Conservation (phyloP, 192 early-diverging fungal species). For the Mortierella alpina region DNA sequence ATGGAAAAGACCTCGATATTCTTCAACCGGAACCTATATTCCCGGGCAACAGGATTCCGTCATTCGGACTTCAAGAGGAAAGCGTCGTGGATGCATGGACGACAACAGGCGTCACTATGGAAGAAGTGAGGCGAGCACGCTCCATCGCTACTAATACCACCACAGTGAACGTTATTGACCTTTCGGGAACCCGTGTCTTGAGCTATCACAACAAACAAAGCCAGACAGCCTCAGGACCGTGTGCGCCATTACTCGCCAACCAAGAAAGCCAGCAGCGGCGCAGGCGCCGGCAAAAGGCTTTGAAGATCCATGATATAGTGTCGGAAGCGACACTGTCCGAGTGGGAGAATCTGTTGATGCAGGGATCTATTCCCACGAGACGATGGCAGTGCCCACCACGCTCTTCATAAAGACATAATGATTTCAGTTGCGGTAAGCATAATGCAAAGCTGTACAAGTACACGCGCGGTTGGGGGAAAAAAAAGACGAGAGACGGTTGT, state of each 20-base stretch:
- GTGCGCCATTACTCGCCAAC: background rate
- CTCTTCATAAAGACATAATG: background rate
- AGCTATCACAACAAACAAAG: constrained; percentile 19
- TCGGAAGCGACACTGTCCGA: constrained; percentile 35
- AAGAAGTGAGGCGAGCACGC: background rate
- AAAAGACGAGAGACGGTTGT: background rate
- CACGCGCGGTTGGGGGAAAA: background rate
- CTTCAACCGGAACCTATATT: too few species aligned
- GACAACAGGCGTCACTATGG: background rate
- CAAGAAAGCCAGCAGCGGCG: background rate
- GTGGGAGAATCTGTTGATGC: constrained; percentile 28
- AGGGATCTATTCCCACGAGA: constrained; percentile 21
- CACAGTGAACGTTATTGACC: constrained; percentile 30
- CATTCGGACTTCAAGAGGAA: too few species aligned
- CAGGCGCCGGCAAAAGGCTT: background rate
- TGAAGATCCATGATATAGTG: constrained; percentile 30
- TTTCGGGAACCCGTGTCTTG: constrained; percentile 15
- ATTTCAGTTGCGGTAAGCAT: background rate
- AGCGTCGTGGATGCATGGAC: too few species aligned
- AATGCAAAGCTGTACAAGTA: background rate
- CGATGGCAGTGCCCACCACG: constrained; percentile 10
- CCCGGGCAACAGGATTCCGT: too few species aligned
- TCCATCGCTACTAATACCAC: background rate
- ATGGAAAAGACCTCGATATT: too few species aligned
- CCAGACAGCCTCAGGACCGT: background rate